Conservation (phyloP, 345 rosid genomes). For the Anacardium occidentale region DNA sequence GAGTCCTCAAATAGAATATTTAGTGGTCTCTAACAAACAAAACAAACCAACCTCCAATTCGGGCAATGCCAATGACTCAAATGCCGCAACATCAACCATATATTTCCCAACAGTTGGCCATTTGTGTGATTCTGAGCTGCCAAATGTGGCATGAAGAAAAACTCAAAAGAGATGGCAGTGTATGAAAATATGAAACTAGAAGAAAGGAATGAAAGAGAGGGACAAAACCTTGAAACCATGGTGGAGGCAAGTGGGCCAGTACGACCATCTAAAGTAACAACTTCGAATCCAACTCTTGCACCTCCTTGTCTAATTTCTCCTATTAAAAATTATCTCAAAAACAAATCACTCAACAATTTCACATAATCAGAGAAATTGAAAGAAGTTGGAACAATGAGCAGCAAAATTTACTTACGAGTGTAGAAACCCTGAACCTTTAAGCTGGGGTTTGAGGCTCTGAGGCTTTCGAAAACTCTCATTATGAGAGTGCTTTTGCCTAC, state of each 20-base stretch:
- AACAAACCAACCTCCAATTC: slow-evolving; percentile 47
- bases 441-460: slow-evolving; percentile 45
- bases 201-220: not conserved
- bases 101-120: slow-evolving; percentile 77
- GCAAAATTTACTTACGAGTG: slow-evolving; percentile 34
- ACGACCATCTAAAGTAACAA: slow-evolving; percentile 59
- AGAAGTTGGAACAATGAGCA: not conserved
- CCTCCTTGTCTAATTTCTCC: slow-evolving; percentile 56
- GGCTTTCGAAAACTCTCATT: slow-evolving; percentile 49
- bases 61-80: slow-evolving; percentile 69
- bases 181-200: too few relatives aligned
- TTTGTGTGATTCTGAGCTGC: slow-evolving; percentile 53
- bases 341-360: not conserved
- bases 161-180: not conserved
- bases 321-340: not conserved
- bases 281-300: slow-evolving; percentile 65
- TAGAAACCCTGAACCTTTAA: slow-evolving; percentile 67
- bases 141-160: slow-evolving; percentile 11
- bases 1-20: not conserved
- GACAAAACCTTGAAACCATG: slow-evolving; percentile 40
- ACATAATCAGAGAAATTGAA: not conserved
- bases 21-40: not conserved
- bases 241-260: slow-evolving; percentile 56
- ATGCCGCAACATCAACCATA: slow-evolving; percentile 62
- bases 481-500: slow-evolving; percentile 77